Conservation (phyloP, 116 monocot genomes). For the Posidonia oceanica region DNA sequence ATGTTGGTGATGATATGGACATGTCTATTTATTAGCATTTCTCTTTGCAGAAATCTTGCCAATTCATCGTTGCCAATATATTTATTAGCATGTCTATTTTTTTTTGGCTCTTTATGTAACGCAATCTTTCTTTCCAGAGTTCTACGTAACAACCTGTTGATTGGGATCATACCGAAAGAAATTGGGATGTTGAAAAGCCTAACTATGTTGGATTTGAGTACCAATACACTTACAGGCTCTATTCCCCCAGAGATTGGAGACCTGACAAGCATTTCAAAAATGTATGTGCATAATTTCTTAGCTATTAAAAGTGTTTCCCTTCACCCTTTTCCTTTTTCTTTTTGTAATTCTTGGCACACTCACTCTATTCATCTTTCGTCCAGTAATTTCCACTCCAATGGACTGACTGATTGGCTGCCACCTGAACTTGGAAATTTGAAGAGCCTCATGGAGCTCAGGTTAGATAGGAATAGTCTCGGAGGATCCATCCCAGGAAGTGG, state of each 20-base stretch:
- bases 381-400: conserved; percentile 60
- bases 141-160: conserved; percentile 45
- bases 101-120: background rate
- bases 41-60: conserved; percentile 53
- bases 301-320: background rate
- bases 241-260: conserved; percentile 65
- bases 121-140: conserved; percentile 29
- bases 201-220: conserved; percentile 56
- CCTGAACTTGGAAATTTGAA: conserved; percentile 40
- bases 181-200: conserved; percentile 69
- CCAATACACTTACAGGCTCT: conserved; percentile 60
- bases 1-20: background rate
- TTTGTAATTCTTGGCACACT: background rate
- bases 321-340: background rate
- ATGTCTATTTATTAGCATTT: background rate
- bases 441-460: conserved; percentile 44
- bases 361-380: background rate
- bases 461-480: conserved; percentile 58
- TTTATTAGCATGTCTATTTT: background rate
- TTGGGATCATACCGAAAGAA: conserved; percentile 68
- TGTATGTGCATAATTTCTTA: conserved; percentile 24
- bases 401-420: conserved; percentile 57
- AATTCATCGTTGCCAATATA: conserved; percentile 52
- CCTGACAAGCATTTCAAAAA: conserved; percentile 39
- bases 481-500: conserved; percentile 55